These are phyloP conservation scores for Veloporphyrellus conicus DNA, from an alignment of 1,284 basidiomycete species.

Conservation along the genomic window DNA sequence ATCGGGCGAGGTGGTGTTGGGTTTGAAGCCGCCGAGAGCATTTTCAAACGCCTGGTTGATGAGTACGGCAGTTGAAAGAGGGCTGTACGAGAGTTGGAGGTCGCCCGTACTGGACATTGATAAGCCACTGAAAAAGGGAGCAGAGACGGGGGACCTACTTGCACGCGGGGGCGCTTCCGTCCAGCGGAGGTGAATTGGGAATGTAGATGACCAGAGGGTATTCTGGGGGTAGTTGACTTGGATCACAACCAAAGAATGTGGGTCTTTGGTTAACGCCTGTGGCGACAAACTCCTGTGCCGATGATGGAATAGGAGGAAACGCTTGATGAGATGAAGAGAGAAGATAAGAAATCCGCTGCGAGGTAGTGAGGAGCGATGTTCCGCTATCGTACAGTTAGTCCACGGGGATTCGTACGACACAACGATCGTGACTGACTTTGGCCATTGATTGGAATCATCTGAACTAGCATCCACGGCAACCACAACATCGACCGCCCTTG, in stretches of 20 bases:
- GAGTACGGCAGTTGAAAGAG: slow-evolving; percentile 44
- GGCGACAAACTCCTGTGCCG: slow-evolving; percentile 50
- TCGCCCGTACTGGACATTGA: slow-evolving; percentile 37
- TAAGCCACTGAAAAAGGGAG: neutral
- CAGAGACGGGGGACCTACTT: slow-evolving; percentile 43
- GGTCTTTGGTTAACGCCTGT: slow-evolving; percentile 66
- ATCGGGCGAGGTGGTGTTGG: slow-evolving; percentile 39
- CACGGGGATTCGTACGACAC: neutral
- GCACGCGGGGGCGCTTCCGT: slow-evolving; percentile 52
- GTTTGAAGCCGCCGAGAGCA: slow-evolving; percentile 53
- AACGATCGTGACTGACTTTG: slow-evolving; percentile 49
- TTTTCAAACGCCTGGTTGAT: slow-evolving; percentile 52
- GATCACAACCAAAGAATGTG: slow-evolving; percentile 75
- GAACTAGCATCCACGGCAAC: slow-evolving; percentile 66
- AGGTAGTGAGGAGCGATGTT: slow-evolving; percentile 40
- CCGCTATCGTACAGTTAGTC: slow-evolving; percentile 40
- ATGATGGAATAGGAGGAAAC: slow-evolving; percentile 61
- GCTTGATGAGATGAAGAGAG: slow-evolving; percentile 53
- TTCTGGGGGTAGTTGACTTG: slow-evolving; percentile 44
- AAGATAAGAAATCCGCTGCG: slow-evolving; percentile 41
- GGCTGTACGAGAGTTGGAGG: slow-evolving; percentile 48
- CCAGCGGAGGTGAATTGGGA: slow-evolving; percentile 61
- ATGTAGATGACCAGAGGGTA: slow-evolving; percentile 59
- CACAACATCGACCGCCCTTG: slow-evolving; percentile 60
- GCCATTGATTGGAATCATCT: slow-evolving; percentile 59